Base-by-base conservation (phyloP, 2,329 filamentous ascomycete species). In the Pyrenophora teres region DNA sequence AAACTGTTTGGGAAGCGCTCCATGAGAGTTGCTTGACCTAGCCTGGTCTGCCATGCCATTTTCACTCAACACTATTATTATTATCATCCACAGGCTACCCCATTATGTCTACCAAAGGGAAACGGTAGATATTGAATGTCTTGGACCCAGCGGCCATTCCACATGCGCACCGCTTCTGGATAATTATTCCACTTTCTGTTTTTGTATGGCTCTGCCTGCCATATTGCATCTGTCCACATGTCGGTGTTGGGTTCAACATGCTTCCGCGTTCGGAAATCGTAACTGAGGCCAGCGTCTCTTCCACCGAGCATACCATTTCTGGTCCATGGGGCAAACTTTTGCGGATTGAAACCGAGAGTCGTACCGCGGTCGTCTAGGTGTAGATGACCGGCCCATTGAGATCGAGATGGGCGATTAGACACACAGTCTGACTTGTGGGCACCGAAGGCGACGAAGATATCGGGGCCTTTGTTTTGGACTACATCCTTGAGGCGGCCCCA, bases 401-500 rank as follows among this genome's bases (percentile, higher is more conserved):
- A 58, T 27, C 65, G 63, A 15, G 62, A 60, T 30, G 74, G 77
- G 42, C 73, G 64, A 46, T 77, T 72, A 35, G 67, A 52, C 56
- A 73, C 67, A 47, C 74, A 65, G 27, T 74, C 74, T 19, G 63
- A 62, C 48, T 65, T 71, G 46, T 75, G 69, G 21, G 72, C 72
- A 42, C 65, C 72, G 35, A 71, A 69, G 2, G 72, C 64, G n/a
- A 80, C 62, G 55, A 75, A 77, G 32, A 80, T 76, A 47, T 80
- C 78, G 2, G 78, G 74, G 3, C 78, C 78, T 51, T 74, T 67
- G 43, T 70, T 67, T 2, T 60, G 65, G 19, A 78, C 32, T 15
- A 75, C 70, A 46, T 81, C 78, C 54, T 76, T 78, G 47, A 76
- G 56, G 13, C 78, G 67, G 8, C 77, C 75, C 52, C 66, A 63